Evolutionary conservation across 257 asterid genomes (phyloP).

Genomic region (Verbena officinalis): DNA sequence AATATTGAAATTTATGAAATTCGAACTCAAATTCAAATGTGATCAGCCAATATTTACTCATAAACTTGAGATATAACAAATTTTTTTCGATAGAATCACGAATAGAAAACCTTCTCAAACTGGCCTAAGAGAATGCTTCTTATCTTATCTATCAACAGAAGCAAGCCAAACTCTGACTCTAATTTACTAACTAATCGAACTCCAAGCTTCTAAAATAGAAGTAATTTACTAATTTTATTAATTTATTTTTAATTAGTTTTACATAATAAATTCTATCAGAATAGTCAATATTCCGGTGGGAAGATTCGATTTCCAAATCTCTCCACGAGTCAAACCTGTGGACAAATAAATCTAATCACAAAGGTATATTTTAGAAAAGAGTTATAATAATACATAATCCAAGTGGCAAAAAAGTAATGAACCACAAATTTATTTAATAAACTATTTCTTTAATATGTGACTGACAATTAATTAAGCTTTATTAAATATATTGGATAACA

Average conservation of each 20-base stretch:
- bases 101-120: no score
- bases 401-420: background rate
- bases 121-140: no score
- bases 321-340: background rate
- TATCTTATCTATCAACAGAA: no score
- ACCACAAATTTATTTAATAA: background rate
- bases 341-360: background rate
- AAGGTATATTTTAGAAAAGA: background rate
- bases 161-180: no score
- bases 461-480: background rate
- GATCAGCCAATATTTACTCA: no score
- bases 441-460: slow-evolving; percentile 8
- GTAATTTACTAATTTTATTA: background rate
- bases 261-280: background rate
- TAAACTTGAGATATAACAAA: no score
- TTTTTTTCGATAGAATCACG: no score
- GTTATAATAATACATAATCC: slow-evolving; percentile 9
- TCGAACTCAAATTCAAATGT: no score
- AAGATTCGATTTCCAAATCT: background rate
- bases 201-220: no score
- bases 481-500: background rate
- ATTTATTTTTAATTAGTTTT: background rate
- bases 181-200: no score
- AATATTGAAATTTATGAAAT: no score
- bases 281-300: background rate